Evolutionary conservation across 2,329 filamentous ascomycete genomes (phyloP), one percentile per base, ranked within the genome.

Genomic region (Colletotrichum graminicola): DNA sequence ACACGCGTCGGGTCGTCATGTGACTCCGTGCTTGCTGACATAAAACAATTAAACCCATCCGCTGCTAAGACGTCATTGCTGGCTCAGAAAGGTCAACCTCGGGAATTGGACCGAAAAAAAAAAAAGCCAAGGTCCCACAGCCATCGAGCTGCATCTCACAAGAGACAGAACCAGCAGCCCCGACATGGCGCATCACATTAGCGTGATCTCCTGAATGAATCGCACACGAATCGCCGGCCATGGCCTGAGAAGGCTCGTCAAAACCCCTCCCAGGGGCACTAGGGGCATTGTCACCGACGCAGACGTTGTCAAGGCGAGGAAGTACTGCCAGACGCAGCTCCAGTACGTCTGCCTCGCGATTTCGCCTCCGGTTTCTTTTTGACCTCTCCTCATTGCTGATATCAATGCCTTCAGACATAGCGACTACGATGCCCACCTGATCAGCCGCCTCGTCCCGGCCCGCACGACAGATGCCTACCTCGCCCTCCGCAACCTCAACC

Each of bases 401-500:
- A 29, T 66, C 57, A 54, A 56, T n/a, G 23, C 12, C 54, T 7
- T 51, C 75, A 97, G 94, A 80, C 92, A 92, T 80, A 94, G 94
- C 81, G 96, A 99, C 81, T 92, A 94, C 66, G 93, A 97, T 74
- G 94, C 96, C 21, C 94, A 94, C 79, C 88, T 96, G 45, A 90
- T 98, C 71, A 91, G 93, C 74, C 92, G 93, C 73, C 97, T 98
- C 82, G 89, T 98, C 73, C 94, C 94, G 1, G 85, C 85, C 3
- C 87, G 91, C 39, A 88, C 92, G 16, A 91, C 91, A 77, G 91
- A 97, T 81, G 92, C 94, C 75, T 98, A 98, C 82, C 89, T 97
- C 75, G 94, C 95, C 71, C 90, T 99, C 69, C 93, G 95, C 74
- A 93, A 95, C 62, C 91, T 99, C 81, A 99, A 99, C 79, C 88